phyloP scores from a whole-genome alignment of 768 basidiomycete species.

The Rhodosporidiobolus odoratus region DNA sequence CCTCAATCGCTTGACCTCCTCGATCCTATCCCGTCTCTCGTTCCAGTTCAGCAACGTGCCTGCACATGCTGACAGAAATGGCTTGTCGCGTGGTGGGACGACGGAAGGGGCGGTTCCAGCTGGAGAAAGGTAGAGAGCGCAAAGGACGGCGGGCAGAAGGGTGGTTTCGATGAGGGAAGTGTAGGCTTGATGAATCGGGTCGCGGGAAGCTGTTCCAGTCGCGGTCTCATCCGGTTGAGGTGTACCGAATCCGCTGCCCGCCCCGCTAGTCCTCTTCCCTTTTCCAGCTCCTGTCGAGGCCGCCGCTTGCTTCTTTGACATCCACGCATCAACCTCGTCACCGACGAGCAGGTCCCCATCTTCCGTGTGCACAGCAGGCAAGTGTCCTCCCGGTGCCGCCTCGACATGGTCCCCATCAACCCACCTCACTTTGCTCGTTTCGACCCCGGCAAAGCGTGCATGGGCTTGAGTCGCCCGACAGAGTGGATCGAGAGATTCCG shows the following conservation, averaged over 20 bases:
- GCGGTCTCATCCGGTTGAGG: neutral
- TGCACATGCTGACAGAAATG: slow-evolving; percentile 1
- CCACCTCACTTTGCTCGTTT: neutral
- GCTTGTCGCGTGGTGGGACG: neutral
- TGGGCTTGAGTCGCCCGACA: slow-evolving; percentile 16
- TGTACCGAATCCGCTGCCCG: neutral
- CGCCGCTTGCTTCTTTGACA: neutral
- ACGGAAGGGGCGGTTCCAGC: neutral
- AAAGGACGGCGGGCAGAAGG: slow-evolving; percentile 30
- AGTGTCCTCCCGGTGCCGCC: slow-evolving; percentile 8
- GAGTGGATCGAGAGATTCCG: slow-evolving; percentile 27
- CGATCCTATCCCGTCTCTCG: slow-evolving; percentile 11
- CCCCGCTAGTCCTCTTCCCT: neutral
- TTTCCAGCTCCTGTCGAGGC: neutral
- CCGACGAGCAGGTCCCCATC: slow-evolving; percentile 17
- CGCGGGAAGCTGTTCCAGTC: neutral
- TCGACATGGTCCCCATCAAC: neutral
- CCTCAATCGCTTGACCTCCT: slow-evolving; percentile 22
- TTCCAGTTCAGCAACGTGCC: neutral
- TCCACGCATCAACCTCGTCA: slow-evolving; percentile 6
- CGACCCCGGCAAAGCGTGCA: slow-evolving; percentile 4
- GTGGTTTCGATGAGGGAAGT: slow-evolving; percentile 21
- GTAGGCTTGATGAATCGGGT: slow-evolving; percentile 28
- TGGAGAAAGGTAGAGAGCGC: slow-evolving; percentile 27
- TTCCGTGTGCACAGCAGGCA: slow-evolving; percentile 15